phyloP scores from a whole-genome alignment of 495 filamentous ascomycete genomes.

The Trichodelitschia bisporula region DNA sequence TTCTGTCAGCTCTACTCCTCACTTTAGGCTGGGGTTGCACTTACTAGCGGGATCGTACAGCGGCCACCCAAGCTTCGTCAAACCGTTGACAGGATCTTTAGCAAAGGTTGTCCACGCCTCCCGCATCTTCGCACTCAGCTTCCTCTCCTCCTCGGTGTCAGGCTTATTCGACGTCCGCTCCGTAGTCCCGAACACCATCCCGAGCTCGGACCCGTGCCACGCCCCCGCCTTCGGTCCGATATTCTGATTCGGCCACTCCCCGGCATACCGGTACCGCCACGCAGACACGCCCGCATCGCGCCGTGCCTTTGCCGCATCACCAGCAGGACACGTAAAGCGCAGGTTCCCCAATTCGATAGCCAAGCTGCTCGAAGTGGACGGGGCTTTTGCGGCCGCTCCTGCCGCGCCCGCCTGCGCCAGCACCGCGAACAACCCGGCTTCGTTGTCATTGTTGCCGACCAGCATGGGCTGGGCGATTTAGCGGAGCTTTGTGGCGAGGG shows the following conservation, averaged over 20 bases:
- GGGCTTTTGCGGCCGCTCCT: slow-evolving; percentile 6
- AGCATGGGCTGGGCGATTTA: slow-evolving; percentile 15
- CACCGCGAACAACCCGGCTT: slow-evolving; percentile 20
- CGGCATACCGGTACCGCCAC: slow-evolving; percentile 28
- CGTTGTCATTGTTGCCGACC: slow-evolving; percentile 22
- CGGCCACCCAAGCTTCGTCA: slow-evolving; percentile 20
- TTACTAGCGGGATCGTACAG: slow-evolving; percentile 9
- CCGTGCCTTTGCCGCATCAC: slow-evolving; percentile 14
- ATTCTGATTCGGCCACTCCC: slow-evolving; percentile 20
- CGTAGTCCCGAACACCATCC: slow-evolving; percentile 24
- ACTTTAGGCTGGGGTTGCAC: neutral
- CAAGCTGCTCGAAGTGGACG: too few relatives aligned
- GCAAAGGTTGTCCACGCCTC: slow-evolving; percentile 26
- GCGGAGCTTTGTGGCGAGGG: slow-evolving; percentile 1
- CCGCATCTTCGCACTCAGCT: slow-evolving; percentile 18
- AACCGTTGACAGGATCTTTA: slow-evolving; percentile 20
- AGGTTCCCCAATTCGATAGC: slow-evolving; percentile 20
- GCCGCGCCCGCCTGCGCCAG: slow-evolving; percentile 11
- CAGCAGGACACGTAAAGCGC: slow-evolving; percentile 22
- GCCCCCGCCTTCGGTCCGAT: slow-evolving; percentile 11
- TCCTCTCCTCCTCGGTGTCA: slow-evolving; percentile 11
- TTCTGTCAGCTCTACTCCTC: neutral
- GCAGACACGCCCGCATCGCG: slow-evolving; percentile 14
- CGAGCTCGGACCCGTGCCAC: slow-evolving; percentile 24
- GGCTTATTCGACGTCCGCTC: slow-evolving; percentile 16